phyloP scores from a whole-genome alignment of 1,284 basidiomycete genomes.

The Cutaneotrichosporon daszewskae region DNA sequence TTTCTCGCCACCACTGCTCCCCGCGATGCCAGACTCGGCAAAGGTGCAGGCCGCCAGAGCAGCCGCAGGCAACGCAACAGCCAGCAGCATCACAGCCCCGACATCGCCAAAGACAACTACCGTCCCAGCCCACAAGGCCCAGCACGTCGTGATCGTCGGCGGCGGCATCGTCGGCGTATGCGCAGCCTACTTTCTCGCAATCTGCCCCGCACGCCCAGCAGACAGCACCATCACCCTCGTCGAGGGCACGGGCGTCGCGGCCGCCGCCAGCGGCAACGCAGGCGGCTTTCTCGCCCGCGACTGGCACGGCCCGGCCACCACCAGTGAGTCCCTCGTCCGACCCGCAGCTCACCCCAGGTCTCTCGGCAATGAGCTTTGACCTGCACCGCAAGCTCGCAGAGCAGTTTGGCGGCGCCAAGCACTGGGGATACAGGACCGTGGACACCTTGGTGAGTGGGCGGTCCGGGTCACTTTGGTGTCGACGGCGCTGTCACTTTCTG shows the following conservation, averaged over 20 bases:
- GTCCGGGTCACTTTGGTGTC: too few species aligned
- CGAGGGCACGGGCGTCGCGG: slow-evolving; percentile 63
- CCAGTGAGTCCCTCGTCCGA: slow-evolving; percentile 26
- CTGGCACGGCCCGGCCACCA: slow-evolving; percentile 56
- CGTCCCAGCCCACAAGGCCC: too few species aligned
- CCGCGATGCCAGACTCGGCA: too few species aligned
- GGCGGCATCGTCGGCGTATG: slow-evolving; percentile 78
- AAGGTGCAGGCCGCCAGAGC: too few species aligned
- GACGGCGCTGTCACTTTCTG: too few species aligned
- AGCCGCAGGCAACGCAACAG: too few species aligned
- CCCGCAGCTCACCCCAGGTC: slow-evolving; percentile 31
- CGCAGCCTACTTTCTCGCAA: slow-evolving; percentile 55
- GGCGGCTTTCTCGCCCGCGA: slow-evolving; percentile 85
- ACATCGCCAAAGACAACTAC: too few species aligned
- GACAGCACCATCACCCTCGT: slow-evolving; percentile 58
- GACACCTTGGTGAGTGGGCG: slow-evolving; percentile 47
- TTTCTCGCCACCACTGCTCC: too few species aligned
- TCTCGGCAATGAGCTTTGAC: slow-evolving; percentile 69
- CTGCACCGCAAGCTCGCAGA: slow-evolving; percentile 74
- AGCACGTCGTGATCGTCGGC: slow-evolving; percentile 46
- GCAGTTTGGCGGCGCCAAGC: slow-evolving; percentile 62
- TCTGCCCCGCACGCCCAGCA: slow-evolving; percentile 21
- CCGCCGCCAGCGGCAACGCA: slow-evolving; percentile 76
- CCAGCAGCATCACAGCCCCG: too few species aligned
- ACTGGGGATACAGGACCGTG: slow-evolving; percentile 78